Percentiles rank a stretch among this genome's conserved stretches.
These are phyloP conservation scores for Naganishia onofrii DNA, from an alignment of 768 basidiomycete species.

Conservation along the genomic window DNA sequence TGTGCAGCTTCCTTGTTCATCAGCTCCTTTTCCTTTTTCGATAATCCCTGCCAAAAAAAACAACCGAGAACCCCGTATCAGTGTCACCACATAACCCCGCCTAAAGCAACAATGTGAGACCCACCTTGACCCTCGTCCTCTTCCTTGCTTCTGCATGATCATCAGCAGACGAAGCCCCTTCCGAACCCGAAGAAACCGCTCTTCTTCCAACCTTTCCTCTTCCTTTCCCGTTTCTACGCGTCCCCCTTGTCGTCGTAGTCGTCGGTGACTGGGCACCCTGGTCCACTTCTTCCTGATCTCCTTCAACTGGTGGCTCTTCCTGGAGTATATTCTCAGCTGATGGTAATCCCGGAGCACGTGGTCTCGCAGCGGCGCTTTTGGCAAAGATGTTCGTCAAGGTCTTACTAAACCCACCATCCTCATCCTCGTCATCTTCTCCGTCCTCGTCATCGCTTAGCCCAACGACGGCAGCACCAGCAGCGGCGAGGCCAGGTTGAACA, in stretches of 20 bases:
- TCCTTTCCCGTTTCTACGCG: not conserved
- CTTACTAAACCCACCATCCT: slow-evolving; percentile 9
- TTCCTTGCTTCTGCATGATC: not conserved
- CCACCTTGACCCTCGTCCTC: slow-evolving; percentile 1
- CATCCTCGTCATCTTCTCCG: not conserved
- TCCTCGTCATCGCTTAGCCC: not conserved
- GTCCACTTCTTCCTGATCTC: too few species aligned
- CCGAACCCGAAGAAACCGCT: not conserved
- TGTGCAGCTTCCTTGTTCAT: slow-evolving; percentile 19
- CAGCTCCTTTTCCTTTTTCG: slow-evolving; percentile 14
- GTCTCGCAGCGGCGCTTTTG: too few species aligned
- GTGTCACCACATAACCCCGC: not conserved
- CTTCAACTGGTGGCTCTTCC: too few species aligned
- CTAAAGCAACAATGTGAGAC: not conserved
- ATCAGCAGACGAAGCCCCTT: not conserved
- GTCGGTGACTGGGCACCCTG: too few species aligned
- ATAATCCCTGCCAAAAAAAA: too few species aligned
- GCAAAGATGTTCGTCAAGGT: not conserved
- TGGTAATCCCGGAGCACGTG: too few species aligned
- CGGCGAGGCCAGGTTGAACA: too few species aligned
- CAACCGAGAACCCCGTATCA: too few species aligned
- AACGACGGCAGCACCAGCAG: too few species aligned
- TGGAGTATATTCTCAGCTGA: too few species aligned
- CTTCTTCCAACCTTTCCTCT: not conserved
- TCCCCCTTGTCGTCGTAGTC: not conserved